phyloP scores from a whole-genome alignment of 495 filamentous ascomycete species.

The Clavariopsis aquatica region DNA sequence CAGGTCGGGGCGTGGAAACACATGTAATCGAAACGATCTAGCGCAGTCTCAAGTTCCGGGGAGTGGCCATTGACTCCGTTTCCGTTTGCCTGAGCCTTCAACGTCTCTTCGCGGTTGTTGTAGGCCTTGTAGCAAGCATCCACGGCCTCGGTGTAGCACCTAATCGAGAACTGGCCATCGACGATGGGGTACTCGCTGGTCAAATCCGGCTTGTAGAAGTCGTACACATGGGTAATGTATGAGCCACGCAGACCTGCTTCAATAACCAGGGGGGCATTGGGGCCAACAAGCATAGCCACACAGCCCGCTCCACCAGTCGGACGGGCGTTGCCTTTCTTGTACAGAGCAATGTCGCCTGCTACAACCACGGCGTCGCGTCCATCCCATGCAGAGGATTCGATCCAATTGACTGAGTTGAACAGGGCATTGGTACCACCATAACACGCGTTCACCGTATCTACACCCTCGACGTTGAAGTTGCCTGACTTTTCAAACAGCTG shows the following conservation, averaged over 20 bases:
- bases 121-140: conserved; percentile 97
- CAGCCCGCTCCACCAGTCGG: conserved; percentile 95
- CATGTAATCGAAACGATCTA: conserved; percentile 96
- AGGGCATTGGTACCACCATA: conserved; percentile 98
- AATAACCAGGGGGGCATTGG: conserved; percentile 85
- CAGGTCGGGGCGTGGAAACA: conserved; percentile 95
- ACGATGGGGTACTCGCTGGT: conserved; percentile 98
- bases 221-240: conserved; percentile 94
- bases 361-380: conserved; percentile 92
- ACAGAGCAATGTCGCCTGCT: conserved; percentile 95
- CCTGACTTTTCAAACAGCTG: conserved; percentile 84
- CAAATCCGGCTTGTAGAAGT: conserved; percentile 99
- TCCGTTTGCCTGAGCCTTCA: conserved; percentile 64
- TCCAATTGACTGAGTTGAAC: conserved; percentile 96
- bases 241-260: conserved; percentile 89
- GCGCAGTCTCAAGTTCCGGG: conserved; percentile 58
- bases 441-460: conserved; percentile 96
- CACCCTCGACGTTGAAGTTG: conserved; percentile 91
- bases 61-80: conserved; percentile 46
- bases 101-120: conserved; percentile 73
- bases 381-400: conserved; percentile 98
- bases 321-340: conserved; percentile 92
- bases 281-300: conserved; percentile 92
- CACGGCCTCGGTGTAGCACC: conserved; percentile 93
- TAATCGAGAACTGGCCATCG: conserved; percentile 91